These are phyloP conservation scores for Komagataella pseudopastoris DNA, from an alignment of 805 yeast species.

Conservation along the genomic window DNA sequence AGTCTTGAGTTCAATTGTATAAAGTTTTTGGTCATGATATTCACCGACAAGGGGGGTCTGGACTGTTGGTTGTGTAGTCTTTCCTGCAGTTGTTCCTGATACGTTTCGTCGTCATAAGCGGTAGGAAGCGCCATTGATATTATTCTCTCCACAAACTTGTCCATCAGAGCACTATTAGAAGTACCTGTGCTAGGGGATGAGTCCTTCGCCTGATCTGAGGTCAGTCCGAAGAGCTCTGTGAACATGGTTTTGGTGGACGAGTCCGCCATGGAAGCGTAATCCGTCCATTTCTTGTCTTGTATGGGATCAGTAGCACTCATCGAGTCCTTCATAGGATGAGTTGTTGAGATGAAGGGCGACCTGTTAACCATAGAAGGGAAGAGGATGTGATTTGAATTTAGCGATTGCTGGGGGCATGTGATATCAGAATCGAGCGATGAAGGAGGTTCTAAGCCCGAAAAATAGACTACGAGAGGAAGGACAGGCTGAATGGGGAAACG, in stretches of 20 bases:
- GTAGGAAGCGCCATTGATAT: conserved; percentile 64
- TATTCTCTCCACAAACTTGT: conserved; percentile 59
- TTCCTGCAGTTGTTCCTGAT: conserved; percentile 25
- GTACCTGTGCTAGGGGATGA: not conserved
- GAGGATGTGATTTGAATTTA: not conserved
- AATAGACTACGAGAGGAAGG: not conserved
- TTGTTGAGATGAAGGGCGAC: not conserved
- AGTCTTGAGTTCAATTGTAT: conserved; percentile 49
- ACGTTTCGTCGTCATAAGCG: conserved; percentile 30
- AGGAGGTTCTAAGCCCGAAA: not conserved
- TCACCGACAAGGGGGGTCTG: conserved; percentile 61
- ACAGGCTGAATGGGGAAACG: not conserved
- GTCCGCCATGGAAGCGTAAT: not conserved
- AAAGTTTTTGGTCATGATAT: conserved; percentile 53
- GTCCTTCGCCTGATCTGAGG: not conserved
- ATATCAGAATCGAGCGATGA: not conserved
- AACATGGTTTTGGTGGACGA: not conserved
- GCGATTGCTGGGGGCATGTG: not conserved
- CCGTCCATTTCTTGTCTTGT: not conserved
- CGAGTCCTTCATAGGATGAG: not conserved
- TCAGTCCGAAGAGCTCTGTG: not conserved
- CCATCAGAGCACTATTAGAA: conserved; percentile 26
- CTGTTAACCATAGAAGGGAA: not conserved
- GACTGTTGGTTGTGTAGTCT: conserved; percentile 47
- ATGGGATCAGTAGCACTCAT: not conserved